Percentiles rank a stretch among this genome's conserved stretches.
phyloP scores from a whole-genome alignment of 208 protist species.

The Trichomonas gallinae region DNA sequence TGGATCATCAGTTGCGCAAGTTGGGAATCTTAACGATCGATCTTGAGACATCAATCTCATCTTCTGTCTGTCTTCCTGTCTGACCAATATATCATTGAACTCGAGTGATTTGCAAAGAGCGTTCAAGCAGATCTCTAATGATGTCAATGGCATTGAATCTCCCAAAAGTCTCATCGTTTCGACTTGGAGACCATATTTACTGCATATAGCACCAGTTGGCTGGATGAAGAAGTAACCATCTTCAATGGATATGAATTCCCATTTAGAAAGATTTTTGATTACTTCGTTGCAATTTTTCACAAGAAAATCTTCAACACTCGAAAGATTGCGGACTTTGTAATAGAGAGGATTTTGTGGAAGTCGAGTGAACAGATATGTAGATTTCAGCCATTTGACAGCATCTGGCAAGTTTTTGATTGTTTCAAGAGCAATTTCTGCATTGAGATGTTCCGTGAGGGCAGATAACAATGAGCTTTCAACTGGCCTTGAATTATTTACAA shows the following conservation, averaged over 20 bases:
- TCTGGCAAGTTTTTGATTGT: not conserved
- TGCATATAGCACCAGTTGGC: not conserved
- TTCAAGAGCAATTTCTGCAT: constrained; percentile 36
- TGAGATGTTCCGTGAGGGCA: constrained; percentile 33
- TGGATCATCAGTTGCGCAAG: not conserved
- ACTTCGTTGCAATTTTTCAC: not conserved
- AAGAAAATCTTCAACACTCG: not conserved
- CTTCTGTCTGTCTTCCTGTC: constrained; percentile 4
- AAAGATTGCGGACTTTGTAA: not conserved
- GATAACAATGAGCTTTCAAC: constrained; percentile 22
- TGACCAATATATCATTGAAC: not conserved
- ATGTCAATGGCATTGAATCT: not conserved
- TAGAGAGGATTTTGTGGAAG: constrained; percentile 3
- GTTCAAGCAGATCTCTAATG: not conserved
- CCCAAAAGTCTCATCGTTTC: not conserved
- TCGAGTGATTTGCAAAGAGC: not conserved
- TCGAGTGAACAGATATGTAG: not conserved
- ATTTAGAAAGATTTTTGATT: not conserved
- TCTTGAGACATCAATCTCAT: not conserved
- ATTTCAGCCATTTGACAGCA: constrained; percentile 16
- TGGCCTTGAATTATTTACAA: constrained; percentile 23
- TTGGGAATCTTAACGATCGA: not conserved
- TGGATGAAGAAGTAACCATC: not conserved
- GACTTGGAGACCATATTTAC: not conserved
- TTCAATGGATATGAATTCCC: not conserved